Conservation (phyloP, 163 green algal species). For the Smithsoniella earleae region DNA sequence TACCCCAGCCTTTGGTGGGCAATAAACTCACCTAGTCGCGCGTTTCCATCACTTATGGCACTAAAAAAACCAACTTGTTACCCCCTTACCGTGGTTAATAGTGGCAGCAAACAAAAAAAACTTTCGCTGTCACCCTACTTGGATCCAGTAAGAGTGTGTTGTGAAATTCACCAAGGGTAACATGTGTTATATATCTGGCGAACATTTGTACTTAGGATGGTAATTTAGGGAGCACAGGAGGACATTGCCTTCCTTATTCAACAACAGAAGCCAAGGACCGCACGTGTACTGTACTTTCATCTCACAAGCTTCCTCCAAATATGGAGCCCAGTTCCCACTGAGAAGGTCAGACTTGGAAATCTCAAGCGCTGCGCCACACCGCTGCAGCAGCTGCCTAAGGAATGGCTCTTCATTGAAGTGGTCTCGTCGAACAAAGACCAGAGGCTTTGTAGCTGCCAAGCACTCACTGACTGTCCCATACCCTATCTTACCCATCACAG, state of each 20-base stretch:
- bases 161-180: neutral
- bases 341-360: slow-evolving; percentile 45
- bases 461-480: slow-evolving; percentile 39
- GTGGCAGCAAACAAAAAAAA: too few species aligned
- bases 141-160: neutral
- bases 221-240: too few species aligned
- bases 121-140: too few species aligned
- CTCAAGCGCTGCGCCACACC: slow-evolving; percentile 20
- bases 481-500: slow-evolving; percentile 64
- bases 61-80: too few species aligned
- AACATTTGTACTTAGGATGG: neutral
- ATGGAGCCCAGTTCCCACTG: slow-evolving; percentile 46
- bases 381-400: slow-evolving; percentile 57
- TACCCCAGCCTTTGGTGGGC: too few species aligned
- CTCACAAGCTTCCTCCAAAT: slow-evolving; percentile 43
- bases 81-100: too few species aligned
- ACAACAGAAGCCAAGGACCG: neutral
- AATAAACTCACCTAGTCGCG: too few species aligned
- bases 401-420: slow-evolving; percentile 69
- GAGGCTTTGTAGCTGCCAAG: slow-evolving; percentile 44
- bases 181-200: neutral
- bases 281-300: slow-evolving; percentile 42
- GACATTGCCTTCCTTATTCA: too few species aligned
- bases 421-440: slow-evolving; percentile 65
- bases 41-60: too few species aligned